Conservation (phyloP, 257 asterid genomes). For the Craterostigma plantagineum region DNA sequence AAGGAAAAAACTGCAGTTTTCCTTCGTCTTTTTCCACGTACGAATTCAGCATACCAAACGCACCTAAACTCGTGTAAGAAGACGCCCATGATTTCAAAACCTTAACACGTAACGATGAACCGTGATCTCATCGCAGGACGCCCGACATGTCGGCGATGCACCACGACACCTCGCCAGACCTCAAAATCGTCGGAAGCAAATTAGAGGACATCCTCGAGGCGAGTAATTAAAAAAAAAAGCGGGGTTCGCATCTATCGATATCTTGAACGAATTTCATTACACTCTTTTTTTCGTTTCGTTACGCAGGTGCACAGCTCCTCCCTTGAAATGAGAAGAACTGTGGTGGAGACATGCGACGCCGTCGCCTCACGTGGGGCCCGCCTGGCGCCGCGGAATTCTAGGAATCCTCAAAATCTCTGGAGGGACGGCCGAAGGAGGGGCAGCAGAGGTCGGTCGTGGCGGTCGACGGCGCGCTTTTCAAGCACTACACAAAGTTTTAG, state of each 20-base stretch:
- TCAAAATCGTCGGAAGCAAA: conserved; percentile 59
- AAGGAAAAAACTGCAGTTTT: too few species aligned
- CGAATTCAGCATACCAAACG: too few species aligned
- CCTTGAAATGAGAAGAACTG: conserved; percentile 37
- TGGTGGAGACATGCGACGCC: conserved; percentile 51
- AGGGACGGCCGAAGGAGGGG: conserved; percentile 34
- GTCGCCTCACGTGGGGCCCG: conserved; percentile 73
- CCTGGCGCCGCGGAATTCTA: conserved; percentile 71
- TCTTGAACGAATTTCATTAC: too few species aligned
- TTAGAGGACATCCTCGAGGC: conserved; percentile 69
- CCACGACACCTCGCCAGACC: conserved; percentile 69
- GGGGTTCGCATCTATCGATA: too few species aligned
- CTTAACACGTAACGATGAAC: background rate
- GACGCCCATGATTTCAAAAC: background rate
- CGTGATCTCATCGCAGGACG: conserved; percentile 27
- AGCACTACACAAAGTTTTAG: conserved; percentile 65
- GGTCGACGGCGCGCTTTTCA: conserved; percentile 61
- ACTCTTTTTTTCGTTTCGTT: background rate
- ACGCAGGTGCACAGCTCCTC: conserved; percentile 49
- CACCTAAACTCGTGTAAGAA: too few species aligned
- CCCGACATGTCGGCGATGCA: conserved; percentile 75
- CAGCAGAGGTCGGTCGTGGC: conserved; percentile 53
- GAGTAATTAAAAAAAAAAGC: too few species aligned
- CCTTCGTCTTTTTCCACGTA: too few species aligned
- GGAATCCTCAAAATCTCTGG: conserved; percentile 71